phyloP scores from a whole-genome alignment of 1,284 basidiomycete genomes.

The Vanrija humicola region DNA sequence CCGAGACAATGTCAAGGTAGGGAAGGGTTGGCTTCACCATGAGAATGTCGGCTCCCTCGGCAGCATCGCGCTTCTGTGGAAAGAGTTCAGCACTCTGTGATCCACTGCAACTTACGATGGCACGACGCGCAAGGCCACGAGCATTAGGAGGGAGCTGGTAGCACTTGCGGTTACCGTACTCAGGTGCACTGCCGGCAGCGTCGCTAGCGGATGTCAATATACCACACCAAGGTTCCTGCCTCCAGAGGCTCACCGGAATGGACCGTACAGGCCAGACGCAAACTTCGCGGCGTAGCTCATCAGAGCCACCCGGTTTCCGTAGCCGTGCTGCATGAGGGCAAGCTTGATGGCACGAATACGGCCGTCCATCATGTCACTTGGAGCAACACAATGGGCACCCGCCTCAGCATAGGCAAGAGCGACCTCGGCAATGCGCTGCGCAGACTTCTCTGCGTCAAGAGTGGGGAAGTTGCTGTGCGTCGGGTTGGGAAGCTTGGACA shows the following conservation, averaged over 20 bases:
- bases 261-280: conserved; percentile 92
- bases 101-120: conserved; percentile 63
- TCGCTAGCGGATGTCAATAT: conserved; percentile 58
- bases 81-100: not conserved
- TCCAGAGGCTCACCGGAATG: conserved; percentile 70
- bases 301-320: conserved; percentile 80
- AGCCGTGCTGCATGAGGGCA: conserved; percentile 72
- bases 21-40: conserved; percentile 98
- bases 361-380: conserved; percentile 99
- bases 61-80: conserved; percentile 72
- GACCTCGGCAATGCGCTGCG: conserved; percentile 82
- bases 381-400: conserved; percentile 95
- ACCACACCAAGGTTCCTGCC: not conserved
- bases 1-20: conserved; percentile 92
- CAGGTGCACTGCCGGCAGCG: conserved; percentile 89
- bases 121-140: conserved; percentile 85
- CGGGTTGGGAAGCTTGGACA: conserved; percentile 50
- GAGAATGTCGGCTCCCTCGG: conserved; percentile 96
- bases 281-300: conserved; percentile 99
- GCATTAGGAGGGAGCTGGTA: conserved; percentile 91
- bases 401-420: conserved; percentile 89
- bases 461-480: conserved; percentile 36
- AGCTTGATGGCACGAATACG: conserved; percentile 85
- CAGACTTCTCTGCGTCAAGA: conserved; percentile 65
- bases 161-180: conserved; percentile 93